Conservation (phyloP, 805 yeast species). For the Wickerhamomyces subpelliculosus region DNA sequence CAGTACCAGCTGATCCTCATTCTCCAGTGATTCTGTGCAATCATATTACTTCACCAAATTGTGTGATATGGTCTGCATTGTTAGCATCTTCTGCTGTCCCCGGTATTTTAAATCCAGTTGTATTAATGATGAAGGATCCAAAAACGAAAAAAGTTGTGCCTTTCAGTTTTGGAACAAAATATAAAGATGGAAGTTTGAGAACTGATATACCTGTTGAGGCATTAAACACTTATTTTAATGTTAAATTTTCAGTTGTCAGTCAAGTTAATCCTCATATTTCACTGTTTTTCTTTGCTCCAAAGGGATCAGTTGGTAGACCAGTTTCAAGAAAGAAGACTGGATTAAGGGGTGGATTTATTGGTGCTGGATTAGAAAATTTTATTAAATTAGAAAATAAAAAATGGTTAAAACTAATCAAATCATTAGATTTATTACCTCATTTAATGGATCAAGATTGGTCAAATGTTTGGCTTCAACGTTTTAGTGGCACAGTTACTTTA, state of each 20-base stretch:
- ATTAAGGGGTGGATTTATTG: slow-evolving; percentile 71
- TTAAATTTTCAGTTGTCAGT: slow-evolving; percentile 67
- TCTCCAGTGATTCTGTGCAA: slow-evolving; percentile 77
- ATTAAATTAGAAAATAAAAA: slow-evolving; percentile 69
- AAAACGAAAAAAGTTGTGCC: slow-evolving; percentile 40
- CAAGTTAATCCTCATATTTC: slow-evolving; percentile 82
- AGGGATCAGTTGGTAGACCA: slow-evolving; percentile 77
- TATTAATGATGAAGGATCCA: slow-evolving; percentile 59
- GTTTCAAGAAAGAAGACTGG: slow-evolving; percentile 54
- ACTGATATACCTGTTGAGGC: slow-evolving; percentile 77
- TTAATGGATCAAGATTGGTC: slow-evolving; percentile 77
- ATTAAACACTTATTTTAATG: slow-evolving; percentile 67
- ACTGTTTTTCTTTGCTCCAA: slow-evolving; percentile 68
- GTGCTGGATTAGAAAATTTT: slow-evolving; percentile 64
- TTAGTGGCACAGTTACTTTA: slow-evolving; percentile 68
- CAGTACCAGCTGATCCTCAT: slow-evolving; percentile 78
- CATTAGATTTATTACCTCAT: slow-evolving; percentile 61
- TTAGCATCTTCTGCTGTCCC: slow-evolving; percentile 81
- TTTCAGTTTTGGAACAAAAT: slow-evolving; percentile 61
- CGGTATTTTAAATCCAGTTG: slow-evolving; percentile 74
- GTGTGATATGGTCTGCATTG: slow-evolving; percentile 75
- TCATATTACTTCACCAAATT: slow-evolving; percentile 69
- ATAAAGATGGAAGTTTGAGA: slow-evolving; percentile 74
- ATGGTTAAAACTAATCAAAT: slow-evolving; percentile 63
- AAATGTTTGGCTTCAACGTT: slow-evolving; percentile 64